These are phyloP conservation scores for Colletotrichum orbiculare DNA, from an alignment of 2,329 filamentous ascomycete genomes.

Conservation along the genomic window DNA sequence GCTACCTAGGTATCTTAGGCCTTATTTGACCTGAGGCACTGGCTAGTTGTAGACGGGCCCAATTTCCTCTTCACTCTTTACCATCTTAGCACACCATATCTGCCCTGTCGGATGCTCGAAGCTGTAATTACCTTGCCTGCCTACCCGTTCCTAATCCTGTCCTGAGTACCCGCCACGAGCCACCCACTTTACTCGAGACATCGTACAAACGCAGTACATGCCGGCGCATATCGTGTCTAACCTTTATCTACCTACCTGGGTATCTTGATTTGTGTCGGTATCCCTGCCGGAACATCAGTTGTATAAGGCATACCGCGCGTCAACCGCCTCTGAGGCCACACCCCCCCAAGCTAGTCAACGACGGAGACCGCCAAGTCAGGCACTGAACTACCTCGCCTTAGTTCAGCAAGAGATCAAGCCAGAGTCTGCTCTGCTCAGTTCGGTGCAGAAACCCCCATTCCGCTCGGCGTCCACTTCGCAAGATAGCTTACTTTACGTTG, in stretches of 20 bases:
- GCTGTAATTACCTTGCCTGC: constrained; percentile 9
- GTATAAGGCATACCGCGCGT: constrained; percentile 22
- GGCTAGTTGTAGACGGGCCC: constrained; percentile 15
- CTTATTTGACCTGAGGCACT: background rate
- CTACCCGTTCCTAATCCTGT: constrained; percentile 1
- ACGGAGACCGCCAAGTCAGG: no score
- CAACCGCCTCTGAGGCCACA: constrained; percentile 14
- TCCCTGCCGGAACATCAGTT: constrained; percentile 10
- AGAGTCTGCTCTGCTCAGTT: no score
- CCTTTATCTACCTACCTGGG: no score
- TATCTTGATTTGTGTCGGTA: background rate
- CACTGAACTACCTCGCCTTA: background rate
- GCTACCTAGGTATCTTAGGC: background rate
- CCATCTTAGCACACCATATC: constrained; percentile 13
- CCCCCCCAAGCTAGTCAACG: constrained; percentile 1
- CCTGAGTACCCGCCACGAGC: background rate
- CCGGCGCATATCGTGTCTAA: background rate
- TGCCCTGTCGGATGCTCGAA: constrained; percentile 18
- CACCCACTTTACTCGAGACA: background rate
- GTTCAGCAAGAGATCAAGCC: background rate
- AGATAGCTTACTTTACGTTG: background rate
- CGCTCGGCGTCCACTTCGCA: constrained; percentile 5
- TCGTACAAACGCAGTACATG: background rate
- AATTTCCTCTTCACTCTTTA: constrained; percentile 22
- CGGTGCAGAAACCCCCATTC: background rate